Conservation (phyloP, 495 filamentous ascomycete genomes). For the Penicillium salamii region DNA sequence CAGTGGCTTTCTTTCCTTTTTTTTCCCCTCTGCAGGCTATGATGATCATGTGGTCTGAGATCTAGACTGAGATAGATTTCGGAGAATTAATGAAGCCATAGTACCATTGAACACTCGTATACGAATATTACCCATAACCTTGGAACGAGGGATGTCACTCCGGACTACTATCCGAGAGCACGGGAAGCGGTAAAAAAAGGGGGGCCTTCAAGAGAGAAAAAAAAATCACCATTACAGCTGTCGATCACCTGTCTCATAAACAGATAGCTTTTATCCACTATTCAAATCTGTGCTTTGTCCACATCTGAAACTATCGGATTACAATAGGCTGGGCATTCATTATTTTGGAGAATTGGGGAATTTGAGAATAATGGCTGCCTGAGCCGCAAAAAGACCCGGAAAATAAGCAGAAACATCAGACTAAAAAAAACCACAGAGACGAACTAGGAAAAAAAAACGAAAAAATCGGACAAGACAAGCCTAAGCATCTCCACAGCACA, state of each 20-base stretch:
- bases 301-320: constrained; percentile 10
- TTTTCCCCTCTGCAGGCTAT: neutral
- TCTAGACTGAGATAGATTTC: neutral
- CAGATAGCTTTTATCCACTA: neutral
- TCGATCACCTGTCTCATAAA: constrained; percentile 8
- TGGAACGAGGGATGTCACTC: neutral
- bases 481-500: neutral
- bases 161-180: neutral
- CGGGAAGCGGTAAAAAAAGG: neutral
- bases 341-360: neutral
- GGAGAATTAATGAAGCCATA: neutral
- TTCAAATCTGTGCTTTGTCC: neutral
- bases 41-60: constrained; percentile 2
- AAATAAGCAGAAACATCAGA: neutral
- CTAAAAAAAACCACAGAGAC: neutral
- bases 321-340: neutral
- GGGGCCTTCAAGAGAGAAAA: neutral
- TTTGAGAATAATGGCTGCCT: neutral
- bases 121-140: too few species aligned
- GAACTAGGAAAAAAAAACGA: neutral
- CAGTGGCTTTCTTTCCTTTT: neutral
- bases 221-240: neutral
- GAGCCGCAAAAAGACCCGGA: neutral
- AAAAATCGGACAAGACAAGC: neutral
- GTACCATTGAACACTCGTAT: too few species aligned